Percentiles rank a stretch among this genome's conserved stretches.
Conservation (phyloP, 1,139 yeast genomes). For the Yamadazyma sp. region DNA sequence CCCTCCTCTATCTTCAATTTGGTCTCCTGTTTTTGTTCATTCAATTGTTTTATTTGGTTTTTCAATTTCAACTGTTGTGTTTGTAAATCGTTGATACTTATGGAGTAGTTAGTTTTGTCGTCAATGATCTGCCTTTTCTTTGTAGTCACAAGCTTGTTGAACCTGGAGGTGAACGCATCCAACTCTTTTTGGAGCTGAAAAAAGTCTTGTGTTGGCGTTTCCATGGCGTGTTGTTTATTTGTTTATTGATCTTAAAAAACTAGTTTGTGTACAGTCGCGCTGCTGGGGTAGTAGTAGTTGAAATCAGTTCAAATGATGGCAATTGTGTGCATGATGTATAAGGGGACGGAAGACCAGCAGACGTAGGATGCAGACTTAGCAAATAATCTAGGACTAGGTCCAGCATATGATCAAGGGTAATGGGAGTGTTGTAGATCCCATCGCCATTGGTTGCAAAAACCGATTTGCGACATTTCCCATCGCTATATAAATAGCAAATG, state of each 20-base stretch:
- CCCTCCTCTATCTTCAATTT: conserved; percentile 20
- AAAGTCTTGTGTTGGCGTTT: conserved; percentile 23
- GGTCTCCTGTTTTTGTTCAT: conserved; percentile 22
- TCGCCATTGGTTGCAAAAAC: no score
- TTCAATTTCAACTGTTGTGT: conserved; percentile 26
- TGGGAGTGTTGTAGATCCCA: no score
- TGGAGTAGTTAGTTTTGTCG: conserved; percentile 29
- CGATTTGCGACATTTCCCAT: not conserved
- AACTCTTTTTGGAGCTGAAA: conserved; percentile 28
- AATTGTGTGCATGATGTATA: not conserved
- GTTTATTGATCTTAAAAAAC: no score
- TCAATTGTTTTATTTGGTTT: conserved; percentile 22
- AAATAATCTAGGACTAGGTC: no score
- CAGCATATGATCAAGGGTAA: no score
- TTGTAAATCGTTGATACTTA: conserved; percentile 29
- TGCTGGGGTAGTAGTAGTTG: no score
- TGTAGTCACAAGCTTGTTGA: conserved; percentile 25
- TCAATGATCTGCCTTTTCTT: conserved; percentile 29
- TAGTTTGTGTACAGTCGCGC: no score
- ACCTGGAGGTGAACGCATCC: conserved; percentile 26
- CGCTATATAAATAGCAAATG: not conserved
- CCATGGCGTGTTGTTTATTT: conserved; percentile 3
- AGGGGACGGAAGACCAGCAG: no score
- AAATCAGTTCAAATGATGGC: conserved; percentile 3
- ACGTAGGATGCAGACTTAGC: no score